Base-by-base conservation (phyloP, 495 filamentous ascomycete genomes). In the Penicillium cataractarum region DNA sequence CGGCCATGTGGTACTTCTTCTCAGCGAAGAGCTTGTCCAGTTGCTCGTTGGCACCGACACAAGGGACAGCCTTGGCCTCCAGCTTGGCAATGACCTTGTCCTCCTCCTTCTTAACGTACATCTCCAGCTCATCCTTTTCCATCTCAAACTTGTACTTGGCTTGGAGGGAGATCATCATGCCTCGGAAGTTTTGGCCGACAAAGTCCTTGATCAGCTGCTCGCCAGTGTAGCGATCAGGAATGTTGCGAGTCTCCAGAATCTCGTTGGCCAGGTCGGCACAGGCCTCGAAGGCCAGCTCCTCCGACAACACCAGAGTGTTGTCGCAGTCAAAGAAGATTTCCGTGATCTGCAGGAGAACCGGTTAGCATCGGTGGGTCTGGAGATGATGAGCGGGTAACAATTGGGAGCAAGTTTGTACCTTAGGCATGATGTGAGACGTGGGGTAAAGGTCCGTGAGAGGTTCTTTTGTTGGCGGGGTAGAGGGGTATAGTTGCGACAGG, bases 151-250 rank as follows among this genome's bases (percentile, higher is more conserved):
- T 77, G 82, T 88, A 90, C 76, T 92, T 93, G 73, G 85, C 79
- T 77, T 91, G 87, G 57, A 97, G 84, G 61, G 84, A 86, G 46
- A 81, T 62, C 76, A 91, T 83, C 92, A 97, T 96, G 73, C 92
- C 91, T 65, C 93, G 92, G 85, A 97, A 97, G 83, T 97, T 97
- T 74, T 94, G 90, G 68, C 93, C 93, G 74, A 97, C 93, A 71
- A 97, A 97, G 78, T 96, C 92, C 63, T 82, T 76, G 77, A 97
- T 88, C 44, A 97, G 89, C 71, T 86, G 75, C 12, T 86, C 83
- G 65, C 88, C 90, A 29, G 92, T 94, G 82, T 96, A 97, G 70
- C 88, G 89, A 65, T 88, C 81, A 29, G 84, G 66, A 69, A 89
- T 82, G 71, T 83, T 75, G 67, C 87, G 82, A 69, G 85, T 83